phyloP scores from a whole-genome alignment of 352 stramenopile genomes.

The Pseudoperonospora humuli region DNA sequence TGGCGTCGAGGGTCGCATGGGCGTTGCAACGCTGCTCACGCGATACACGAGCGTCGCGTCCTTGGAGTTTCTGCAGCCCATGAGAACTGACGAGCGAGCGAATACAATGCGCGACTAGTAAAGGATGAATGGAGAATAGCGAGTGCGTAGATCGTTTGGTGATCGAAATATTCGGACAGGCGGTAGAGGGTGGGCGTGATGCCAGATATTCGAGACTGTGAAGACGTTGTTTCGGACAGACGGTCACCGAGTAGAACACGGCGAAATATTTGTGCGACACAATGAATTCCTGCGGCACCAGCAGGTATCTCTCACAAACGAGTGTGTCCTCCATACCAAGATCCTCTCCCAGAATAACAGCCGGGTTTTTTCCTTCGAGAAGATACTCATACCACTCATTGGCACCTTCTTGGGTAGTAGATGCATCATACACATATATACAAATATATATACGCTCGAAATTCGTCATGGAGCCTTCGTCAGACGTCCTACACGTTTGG shows the following conservation, averaged over 20 bases:
- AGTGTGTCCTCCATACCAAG: slow-evolving; percentile 13
- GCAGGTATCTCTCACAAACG: slow-evolving; percentile 5
- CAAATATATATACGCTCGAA: background rate
- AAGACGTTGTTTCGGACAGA: slow-evolving; percentile 13
- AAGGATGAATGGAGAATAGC: background rate
- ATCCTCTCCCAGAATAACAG: slow-evolving; percentile 11
- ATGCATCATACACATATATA: background rate
- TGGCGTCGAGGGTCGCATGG: slow-evolving; percentile 25
- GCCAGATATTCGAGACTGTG: slow-evolving; percentile 6
- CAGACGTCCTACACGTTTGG: too few species aligned
- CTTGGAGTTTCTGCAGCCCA: slow-evolving; percentile 67
- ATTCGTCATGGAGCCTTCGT: too few species aligned
- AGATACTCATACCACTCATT: too few species aligned
- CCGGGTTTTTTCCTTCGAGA: slow-evolving; percentile 3
- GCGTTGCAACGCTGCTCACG: slow-evolving; percentile 2
- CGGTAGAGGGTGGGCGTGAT: background rate
- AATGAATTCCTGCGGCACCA: slow-evolving; percentile 7
- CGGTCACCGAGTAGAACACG: background rate
- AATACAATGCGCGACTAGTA: slow-evolving; percentile 6
- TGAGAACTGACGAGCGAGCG: slow-evolving; percentile 6
- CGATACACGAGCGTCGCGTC: slow-evolving; percentile 17
- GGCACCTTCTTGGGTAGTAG: too few species aligned
- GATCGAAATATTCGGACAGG: slow-evolving; percentile 17
- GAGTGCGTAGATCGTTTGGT: slow-evolving; percentile 2
- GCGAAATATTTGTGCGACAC: slow-evolving; percentile 8